Conservation (phyloP, 2,329 filamentous ascomycete species). For the Tolypocladium inflatum region DNA sequence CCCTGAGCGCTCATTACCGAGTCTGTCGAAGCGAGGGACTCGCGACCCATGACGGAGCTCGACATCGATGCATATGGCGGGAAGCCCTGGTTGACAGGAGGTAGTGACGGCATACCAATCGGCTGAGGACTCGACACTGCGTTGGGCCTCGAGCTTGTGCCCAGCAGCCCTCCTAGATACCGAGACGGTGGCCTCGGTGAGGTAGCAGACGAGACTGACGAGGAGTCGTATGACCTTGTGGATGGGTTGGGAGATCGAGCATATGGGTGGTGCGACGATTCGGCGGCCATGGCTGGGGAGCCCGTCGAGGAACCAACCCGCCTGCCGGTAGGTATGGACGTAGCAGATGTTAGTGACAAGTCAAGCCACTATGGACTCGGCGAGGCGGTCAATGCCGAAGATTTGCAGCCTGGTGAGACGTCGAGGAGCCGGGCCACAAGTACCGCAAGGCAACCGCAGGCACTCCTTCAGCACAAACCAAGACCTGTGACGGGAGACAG, state of each 20-base stretch:
- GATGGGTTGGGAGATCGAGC: slow-evolving; percentile 53
- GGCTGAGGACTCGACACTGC: slow-evolving; percentile 39
- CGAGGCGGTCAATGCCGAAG: background rate
- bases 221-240: slow-evolving; percentile 54
- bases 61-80: slow-evolving; percentile 44
- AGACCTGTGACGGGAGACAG: slow-evolving; percentile 7
- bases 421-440: background rate
- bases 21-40: slow-evolving; percentile 50
- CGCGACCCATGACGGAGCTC: slow-evolving; percentile 43
- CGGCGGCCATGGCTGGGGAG: slow-evolving; percentile 34
- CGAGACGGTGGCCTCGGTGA: slow-evolving; percentile 46
- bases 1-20: slow-evolving; percentile 47
- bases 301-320: slow-evolving; percentile 4
- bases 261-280: slow-evolving; percentile 44
- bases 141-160: slow-evolving; percentile 39
- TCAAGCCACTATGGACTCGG: background rate
- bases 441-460: background rate
- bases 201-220: slow-evolving; percentile 51
- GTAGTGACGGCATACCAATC: slow-evolving; percentile 42
- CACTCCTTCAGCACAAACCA: background rate
- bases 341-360: background rate
- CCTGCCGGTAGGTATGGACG: background rate
- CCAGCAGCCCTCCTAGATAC: slow-evolving; percentile 43
- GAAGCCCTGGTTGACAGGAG: slow-evolving; percentile 37
- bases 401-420: background rate